Conservation (phyloP, 805 yeast species). For the Ogataea henricii region DNA sequence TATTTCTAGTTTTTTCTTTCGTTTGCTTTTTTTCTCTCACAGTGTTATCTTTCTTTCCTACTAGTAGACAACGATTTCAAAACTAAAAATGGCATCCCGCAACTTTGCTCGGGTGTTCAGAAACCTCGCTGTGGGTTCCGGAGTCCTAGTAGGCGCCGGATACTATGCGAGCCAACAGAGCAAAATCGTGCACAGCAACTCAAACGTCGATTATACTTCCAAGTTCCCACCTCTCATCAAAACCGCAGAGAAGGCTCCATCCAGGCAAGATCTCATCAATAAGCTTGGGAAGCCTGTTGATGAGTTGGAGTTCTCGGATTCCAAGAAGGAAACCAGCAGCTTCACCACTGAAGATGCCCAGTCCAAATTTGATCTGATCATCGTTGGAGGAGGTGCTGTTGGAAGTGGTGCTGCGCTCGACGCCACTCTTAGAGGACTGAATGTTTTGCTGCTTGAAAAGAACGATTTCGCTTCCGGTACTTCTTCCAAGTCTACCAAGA, state of each 20-base stretch:
- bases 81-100: conserved; percentile 2
- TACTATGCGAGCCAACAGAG: conserved; percentile 11
- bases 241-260: conserved; percentile 51
- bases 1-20: neutral
- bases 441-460: conserved; percentile 83
- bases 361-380: conserved; percentile 71
- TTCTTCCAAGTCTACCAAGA: conserved; percentile 89
- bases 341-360: conserved; percentile 36
- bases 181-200: conserved; percentile 15
- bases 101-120: conserved; percentile 2
- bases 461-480: conserved; percentile 92
- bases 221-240: conserved; percentile 46
- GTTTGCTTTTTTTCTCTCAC: neutral
- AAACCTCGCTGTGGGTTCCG: conserved; percentile 13
- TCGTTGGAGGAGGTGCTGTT: conserved; percentile 96
- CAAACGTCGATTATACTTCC: conserved; percentile 8
- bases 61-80: neutral
- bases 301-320: conserved; percentile 9
- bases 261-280: conserved; percentile 53
- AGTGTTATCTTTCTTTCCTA: neutral
- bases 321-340: conserved; percentile 6
- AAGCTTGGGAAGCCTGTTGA: conserved; percentile 39
- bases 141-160: conserved; percentile 14
- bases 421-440: conserved; percentile 86
- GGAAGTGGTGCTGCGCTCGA: conserved; percentile 94